Conservation (phyloP, 2,329 filamentous ascomycete genomes). For the Nemania serpens region DNA sequence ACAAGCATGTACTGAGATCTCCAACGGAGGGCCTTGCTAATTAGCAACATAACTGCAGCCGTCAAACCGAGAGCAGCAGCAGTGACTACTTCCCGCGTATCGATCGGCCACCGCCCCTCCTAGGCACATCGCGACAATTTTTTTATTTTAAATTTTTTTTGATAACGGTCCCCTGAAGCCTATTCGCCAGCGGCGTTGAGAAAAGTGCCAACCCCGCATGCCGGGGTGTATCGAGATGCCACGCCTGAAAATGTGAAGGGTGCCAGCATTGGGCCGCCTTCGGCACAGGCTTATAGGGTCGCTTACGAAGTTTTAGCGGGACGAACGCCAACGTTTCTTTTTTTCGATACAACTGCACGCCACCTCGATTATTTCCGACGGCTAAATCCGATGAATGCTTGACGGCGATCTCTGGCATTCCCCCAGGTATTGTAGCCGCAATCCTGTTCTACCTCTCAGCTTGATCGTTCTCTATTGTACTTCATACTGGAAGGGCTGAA, state of each 20-base stretch:
- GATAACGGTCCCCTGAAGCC: constrained; percentile 10
- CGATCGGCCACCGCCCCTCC: constrained; percentile 9
- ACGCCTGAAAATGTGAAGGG: constrained; percentile 9
- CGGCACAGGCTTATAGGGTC: background rate
- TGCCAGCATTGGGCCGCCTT: constrained; percentile 9
- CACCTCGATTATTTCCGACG: constrained; percentile 26
- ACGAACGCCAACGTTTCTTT: constrained; percentile 3
- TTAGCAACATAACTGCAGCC: background rate
- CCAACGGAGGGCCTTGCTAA: background rate
- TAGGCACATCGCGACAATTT: background rate
- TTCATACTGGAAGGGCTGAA: constrained; percentile 4
- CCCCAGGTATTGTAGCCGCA: background rate
- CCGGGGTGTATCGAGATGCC: constrained; percentile 11
- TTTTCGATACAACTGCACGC: background rate
- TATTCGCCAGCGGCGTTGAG: constrained; percentile 13
- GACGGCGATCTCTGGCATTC: constrained; percentile 6
- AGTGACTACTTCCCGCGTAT: constrained; percentile 15
- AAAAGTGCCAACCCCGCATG: constrained; percentile 16
- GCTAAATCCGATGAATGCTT: constrained; percentile 27
- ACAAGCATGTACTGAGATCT: constrained; percentile 11
- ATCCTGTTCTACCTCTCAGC: background rate
- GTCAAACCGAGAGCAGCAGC: constrained; percentile 2
- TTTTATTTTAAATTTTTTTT: background rate
- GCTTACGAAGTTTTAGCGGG: constrained; percentile 2
- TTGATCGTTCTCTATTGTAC: background rate